Evolutionary conservation across 2,329 filamentous ascomycete species (phyloP).

Genomic region (Aspergillus sp.): DNA sequence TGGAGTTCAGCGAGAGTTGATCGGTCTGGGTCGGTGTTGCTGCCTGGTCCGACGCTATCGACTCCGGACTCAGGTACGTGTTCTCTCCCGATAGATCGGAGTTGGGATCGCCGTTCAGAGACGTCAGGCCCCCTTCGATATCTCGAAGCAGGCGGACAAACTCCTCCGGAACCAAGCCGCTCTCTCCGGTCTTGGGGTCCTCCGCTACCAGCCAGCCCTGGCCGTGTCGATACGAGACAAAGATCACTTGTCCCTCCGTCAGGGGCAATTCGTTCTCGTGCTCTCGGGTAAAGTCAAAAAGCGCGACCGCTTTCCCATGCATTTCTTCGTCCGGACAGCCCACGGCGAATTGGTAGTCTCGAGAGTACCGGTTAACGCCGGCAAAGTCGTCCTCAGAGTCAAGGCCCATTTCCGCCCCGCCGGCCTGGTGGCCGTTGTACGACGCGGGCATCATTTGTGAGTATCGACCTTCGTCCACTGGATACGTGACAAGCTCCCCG

Average conservation of each 20-base stretch:
- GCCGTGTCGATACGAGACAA: conserved; percentile 90
- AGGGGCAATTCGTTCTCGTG: conserved; percentile 94
- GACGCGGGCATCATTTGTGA: conserved; percentile 35
- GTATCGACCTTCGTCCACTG: conserved; percentile 53
- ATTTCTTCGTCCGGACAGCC: conserved; percentile 94
- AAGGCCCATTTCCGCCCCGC: conserved; percentile 21
- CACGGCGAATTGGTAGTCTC: conserved; percentile 90
- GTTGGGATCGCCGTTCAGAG: conserved; percentile 49
- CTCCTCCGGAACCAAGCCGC: conserved; percentile 88
- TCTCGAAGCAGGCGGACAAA: conserved; percentile 88
- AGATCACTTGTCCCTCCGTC: conserved; percentile 89
- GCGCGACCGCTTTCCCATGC: conserved; percentile 87
- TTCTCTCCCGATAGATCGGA: conserved; percentile 39
- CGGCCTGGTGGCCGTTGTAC: conserved; percentile 33
- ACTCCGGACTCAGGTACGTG: conserved; percentile 46
- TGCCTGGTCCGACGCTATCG: conserved; percentile 30
- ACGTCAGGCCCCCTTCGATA: conserved; percentile 81
- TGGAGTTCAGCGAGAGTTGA: conserved; percentile 4
- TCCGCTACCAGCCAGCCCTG: conserved; percentile 97
- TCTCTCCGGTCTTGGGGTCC: conserved; percentile 88
- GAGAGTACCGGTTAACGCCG: conserved; percentile 64
- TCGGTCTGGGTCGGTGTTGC: conserved; percentile 23
- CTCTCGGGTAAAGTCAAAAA: conserved; percentile 90
- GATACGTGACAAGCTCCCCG: conserved; percentile 73
- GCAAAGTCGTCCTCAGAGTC: conserved; percentile 44